phyloP scores from a whole-genome alignment of 1,284 basidiomycete species.

The Irpex sp. region DNA sequence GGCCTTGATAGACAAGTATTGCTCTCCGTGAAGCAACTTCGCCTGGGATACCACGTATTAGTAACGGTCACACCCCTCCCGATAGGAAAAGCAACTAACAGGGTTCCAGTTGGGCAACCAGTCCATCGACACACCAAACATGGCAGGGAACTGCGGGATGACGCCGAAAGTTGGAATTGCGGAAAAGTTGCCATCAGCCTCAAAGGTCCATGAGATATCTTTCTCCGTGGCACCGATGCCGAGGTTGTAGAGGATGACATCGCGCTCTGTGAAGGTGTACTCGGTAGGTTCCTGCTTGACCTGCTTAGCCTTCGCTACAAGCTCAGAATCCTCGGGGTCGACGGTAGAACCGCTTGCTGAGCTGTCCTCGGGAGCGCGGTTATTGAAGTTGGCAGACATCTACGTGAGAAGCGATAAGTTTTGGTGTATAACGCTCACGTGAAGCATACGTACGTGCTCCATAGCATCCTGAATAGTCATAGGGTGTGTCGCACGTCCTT shows the following conservation, averaged over 20 bases:
- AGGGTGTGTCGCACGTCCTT: conserved; percentile 80
- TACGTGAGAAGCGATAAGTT: conserved; percentile 18
- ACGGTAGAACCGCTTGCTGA: conserved; percentile 48
- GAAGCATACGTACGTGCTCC: conserved; percentile 40
- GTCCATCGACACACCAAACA: conserved; percentile 63
- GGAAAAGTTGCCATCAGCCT: conserved; percentile 84
- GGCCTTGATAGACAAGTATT: conserved; percentile 87
- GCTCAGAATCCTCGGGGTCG: conserved; percentile 82
- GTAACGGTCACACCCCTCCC: not conserved
- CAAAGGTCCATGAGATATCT: conserved; percentile 91
- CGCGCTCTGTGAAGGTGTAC: conserved; percentile 82
- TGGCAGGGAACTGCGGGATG: conserved; percentile 86
- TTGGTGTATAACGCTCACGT: too few relatives aligned
- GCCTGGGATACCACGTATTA: conserved; percentile 43
- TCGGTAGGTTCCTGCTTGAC: conserved; percentile 49
- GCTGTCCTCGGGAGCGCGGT: conserved; percentile 41
- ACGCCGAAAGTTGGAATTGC: conserved; percentile 95
- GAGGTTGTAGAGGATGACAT: conserved; percentile 95
- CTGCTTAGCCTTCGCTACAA: conserved; percentile 85
- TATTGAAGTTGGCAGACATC: conserved; percentile 81
- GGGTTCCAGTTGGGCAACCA: conserved; percentile 96
- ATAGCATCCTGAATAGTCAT: conserved; percentile 69
- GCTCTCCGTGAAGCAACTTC: conserved; percentile 97
- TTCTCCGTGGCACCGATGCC: conserved; percentile 94
- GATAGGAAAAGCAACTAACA: conserved; percentile 37